These are phyloP conservation scores for Tolypocladium cylindrosporum DNA, from an alignment of 2,329 filamentous ascomycete genomes.

Conservation along the genomic window DNA sequence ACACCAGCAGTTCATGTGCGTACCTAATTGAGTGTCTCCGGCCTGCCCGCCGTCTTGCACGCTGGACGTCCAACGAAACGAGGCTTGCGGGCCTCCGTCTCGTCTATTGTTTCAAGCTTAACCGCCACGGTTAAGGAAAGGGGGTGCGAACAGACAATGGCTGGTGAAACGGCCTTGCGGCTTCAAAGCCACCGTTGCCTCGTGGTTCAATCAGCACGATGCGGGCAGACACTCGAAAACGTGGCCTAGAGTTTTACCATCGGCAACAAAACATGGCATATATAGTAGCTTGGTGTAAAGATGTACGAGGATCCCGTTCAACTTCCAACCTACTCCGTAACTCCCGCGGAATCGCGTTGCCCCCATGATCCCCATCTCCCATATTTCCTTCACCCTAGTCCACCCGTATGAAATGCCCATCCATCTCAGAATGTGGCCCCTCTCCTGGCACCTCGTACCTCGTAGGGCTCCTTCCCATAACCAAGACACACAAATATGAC, in stretches of 20 bases:
- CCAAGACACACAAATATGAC: neutral
- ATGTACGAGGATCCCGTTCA: neutral
- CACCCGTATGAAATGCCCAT: neutral
- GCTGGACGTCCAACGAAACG: neutral
- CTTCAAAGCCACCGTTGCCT: neutral
- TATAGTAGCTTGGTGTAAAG: neutral
- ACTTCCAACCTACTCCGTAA: neutral
- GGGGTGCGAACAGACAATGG: neutral
- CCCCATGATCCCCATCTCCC: neutral
- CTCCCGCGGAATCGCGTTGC: neutral
- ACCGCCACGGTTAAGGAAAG: neutral
- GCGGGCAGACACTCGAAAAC: neutral
- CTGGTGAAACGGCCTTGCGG: neutral
- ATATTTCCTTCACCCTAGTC: neutral
- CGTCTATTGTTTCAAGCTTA: neutral
- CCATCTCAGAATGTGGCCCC: neutral
- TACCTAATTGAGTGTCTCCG: neutral
- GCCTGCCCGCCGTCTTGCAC: neutral
- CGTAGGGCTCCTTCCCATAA: neutral
- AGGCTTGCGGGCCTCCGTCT: neutral
- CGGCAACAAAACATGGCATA: neutral
- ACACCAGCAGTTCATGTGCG: neutral
- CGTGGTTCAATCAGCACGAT: neutral
- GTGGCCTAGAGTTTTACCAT: neutral
- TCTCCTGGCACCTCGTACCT: neutral